phyloP scores from a whole-genome alignment of 2,329 filamentous ascomycete species.

The Fusarium sp. region DNA sequence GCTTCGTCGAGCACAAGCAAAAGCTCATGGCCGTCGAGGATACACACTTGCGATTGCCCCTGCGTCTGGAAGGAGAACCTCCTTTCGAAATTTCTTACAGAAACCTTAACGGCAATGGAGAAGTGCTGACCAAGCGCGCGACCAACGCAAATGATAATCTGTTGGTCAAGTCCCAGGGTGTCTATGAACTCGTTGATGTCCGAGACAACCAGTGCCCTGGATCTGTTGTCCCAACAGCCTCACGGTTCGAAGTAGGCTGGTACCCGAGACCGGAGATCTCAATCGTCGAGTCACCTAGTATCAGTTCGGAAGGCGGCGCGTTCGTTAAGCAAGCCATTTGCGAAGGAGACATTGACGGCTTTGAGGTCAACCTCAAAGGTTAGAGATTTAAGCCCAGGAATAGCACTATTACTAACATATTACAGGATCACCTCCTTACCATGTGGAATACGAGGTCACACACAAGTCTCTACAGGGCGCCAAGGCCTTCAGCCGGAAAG shows the following conservation, averaged over 20 bases:
- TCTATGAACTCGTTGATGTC: conserved; percentile 84
- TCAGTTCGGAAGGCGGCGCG: conserved; percentile 63
- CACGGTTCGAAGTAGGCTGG: conserved; percentile 85
- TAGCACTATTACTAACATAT: conserved; percentile 48
- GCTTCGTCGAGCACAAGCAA: conserved; percentile 83
- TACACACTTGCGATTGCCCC: conserved; percentile 77
- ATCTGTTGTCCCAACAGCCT: conserved; percentile 78
- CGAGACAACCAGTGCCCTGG: conserved; percentile 86
- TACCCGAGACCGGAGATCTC: conserved; percentile 81
- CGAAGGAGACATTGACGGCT: conserved; percentile 91
- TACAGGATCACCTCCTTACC: conserved; percentile 81
- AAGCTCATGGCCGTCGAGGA: conserved; percentile 82
- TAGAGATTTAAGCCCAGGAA: conserved; percentile 50
- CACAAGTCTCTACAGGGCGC: conserved; percentile 77
- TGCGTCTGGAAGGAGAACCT: conserved; percentile 85
- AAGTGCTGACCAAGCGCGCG: conserved; percentile 62
- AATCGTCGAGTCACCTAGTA: conserved; percentile 73
- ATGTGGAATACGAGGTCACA: conserved; percentile 83
- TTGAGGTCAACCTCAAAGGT: conserved; percentile 85
- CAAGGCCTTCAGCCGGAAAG: conserved; percentile 73
- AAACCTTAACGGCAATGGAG: conserved; percentile 69
- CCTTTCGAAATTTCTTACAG: conserved; percentile 86
- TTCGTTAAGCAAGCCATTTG: conserved; percentile 87
- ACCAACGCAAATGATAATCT: conserved; percentile 75
- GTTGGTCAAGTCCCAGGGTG: conserved; percentile 74